Base-by-base conservation (phyloP, 345 rosid genomes). In the Brassica juncea region DNA sequence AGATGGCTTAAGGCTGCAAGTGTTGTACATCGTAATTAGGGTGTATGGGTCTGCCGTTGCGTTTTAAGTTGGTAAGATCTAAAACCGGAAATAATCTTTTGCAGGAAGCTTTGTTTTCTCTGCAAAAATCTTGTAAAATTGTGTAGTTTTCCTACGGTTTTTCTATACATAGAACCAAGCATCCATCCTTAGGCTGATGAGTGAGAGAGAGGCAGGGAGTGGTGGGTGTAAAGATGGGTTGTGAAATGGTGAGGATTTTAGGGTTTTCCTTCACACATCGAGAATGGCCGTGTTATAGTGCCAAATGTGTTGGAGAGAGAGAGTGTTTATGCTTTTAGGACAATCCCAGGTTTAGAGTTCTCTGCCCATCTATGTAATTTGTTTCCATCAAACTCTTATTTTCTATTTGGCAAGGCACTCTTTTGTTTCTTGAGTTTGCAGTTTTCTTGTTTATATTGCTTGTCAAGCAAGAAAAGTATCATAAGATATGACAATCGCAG, bases 81-180 rank as follows among this genome's bases (percentile, higher is more conserved):
- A 70, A 7, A 77, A 75, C 68, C 35, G 47, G 47, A 39, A 82
- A 79, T 86, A 89, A 82, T 86, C 59, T 23, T 23, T 39, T 75
- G 66, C 42, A 42, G 73, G 79, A 39, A 67, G 28, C 15, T 27
- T 75, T 73, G 85, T 80, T 85, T 85, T 81, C 79, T 85, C 85
- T 1, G 82, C 82, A 81, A 11, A 34, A 52, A 62, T 63, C 74
- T 34, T 91, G 93, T 89, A 39, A 25, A 84, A 84, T 90, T 86
- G 75, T 89, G 91, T 86, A 89, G 95, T 23, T 27, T 75, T 78
- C 85, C 85, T 82, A 81, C 71, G 83, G 70, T 74, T 86, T 86
- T 65, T 60, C 42, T 3, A 88, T 87, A 87, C 81, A 75, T 84
- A 87, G 87, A 83, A 74, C 66, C 60, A 76, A 88, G 70, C 62